phyloP scores from a whole-genome alignment of 257 asterid species.

The Solanum clarkiae region DNA sequence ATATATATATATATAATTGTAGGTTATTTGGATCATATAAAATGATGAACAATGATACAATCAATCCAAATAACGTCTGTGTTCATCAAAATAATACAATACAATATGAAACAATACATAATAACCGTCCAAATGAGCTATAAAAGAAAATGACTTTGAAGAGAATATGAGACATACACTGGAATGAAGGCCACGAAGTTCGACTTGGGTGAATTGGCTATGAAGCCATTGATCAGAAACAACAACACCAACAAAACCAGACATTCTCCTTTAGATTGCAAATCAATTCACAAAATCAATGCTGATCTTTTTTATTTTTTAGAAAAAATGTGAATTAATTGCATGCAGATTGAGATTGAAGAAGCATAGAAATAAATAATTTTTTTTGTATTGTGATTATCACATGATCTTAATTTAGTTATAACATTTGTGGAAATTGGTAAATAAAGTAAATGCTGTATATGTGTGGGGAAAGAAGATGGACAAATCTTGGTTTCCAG shows the following conservation, averaged over 20 bases:
- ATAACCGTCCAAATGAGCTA: too few species aligned
- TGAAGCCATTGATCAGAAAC: conserved; percentile 68
- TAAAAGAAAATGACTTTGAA: too few species aligned
- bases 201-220: conserved; percentile 71
- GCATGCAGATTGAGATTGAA: neutral
- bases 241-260: conserved; percentile 48
- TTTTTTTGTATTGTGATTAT: neutral
- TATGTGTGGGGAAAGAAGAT: neutral
- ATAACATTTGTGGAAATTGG: neutral
- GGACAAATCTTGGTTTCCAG: neutral
- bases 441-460: neutral
- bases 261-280: conserved; percentile 19
- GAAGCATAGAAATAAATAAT: neutral
- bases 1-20: neutral
- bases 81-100: neutral
- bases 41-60: neutral
- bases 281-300: neutral
- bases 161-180: conserved; percentile 16
- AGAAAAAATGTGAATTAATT: neutral
- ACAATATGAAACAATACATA: neutral
- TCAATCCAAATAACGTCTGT: neutral
- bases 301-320: neutral
- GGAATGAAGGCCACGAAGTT: conserved; percentile 52
- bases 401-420: neutral
- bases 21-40: neutral